A percentile compares a stretch with the other conserved stretches of the same genome.
Evolutionary conservation across 2,329 filamentous ascomycete species (phyloP).

Genomic region (Cephalotrichum gorgonifer): DNA sequence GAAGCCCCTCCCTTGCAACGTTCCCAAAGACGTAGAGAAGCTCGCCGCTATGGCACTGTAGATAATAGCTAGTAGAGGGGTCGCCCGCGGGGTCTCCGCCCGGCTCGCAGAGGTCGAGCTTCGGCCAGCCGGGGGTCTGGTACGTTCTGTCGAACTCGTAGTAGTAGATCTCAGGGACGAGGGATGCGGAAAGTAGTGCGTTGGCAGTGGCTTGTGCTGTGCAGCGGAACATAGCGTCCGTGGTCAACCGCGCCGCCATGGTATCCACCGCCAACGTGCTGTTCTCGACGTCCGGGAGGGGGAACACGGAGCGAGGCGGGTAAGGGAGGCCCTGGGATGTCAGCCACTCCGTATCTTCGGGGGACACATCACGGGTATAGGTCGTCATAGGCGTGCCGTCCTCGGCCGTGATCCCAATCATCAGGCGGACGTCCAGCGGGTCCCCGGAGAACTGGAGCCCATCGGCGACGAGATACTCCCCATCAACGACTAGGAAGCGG

Average conservation of each 20-base stretch:
- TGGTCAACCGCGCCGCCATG: constrained; percentile 21
- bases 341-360: constrained; percentile 14
- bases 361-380: constrained; percentile 12
- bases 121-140: constrained; percentile 17
- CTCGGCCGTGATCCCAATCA: constrained; percentile 24
- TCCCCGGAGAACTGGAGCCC: constrained; percentile 15
- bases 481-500: constrained; percentile 16
- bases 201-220: constrained; percentile 21
- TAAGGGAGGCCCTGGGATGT: constrained; percentile 8
- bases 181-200: constrained; percentile 16
- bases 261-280: constrained; percentile 19
- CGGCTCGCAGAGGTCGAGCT: constrained; percentile 28
- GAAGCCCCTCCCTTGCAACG: constrained; percentile 15
- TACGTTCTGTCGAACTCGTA: constrained; percentile 30
- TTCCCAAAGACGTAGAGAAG: constrained; percentile 25
- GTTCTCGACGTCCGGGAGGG: constrained; percentile 7
- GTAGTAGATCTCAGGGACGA: constrained; percentile 20
- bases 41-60: constrained; percentile 29
- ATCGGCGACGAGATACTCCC: constrained; percentile 15
- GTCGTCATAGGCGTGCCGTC: constrained; percentile 23
- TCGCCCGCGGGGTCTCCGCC: constrained; percentile 21
- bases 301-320: constrained; percentile 12
- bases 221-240: constrained; percentile 18
- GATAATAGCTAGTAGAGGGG: constrained; percentile 23
- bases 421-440: constrained; percentile 11